These are phyloP conservation scores for Prunus armeniaca DNA, from an alignment of 306 rosid genomes.

Conservation along the genomic window DNA sequence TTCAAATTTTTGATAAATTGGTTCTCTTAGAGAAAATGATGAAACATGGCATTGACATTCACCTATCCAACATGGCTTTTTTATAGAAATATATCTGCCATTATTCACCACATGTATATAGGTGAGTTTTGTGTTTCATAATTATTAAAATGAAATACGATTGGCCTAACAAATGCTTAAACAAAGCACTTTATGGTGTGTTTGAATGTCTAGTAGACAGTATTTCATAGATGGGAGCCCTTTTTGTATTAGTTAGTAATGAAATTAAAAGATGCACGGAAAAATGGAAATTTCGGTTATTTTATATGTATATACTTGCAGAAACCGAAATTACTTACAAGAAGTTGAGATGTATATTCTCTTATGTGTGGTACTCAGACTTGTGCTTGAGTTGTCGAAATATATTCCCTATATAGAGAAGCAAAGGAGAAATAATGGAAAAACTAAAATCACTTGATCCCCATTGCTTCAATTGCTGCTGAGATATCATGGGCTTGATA, in stretches of 20 bases:
- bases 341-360: constrained; percentile 16
- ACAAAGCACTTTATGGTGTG: neutral
- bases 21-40: neutral
- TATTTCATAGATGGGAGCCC: constrained; percentile 6
- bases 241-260: constrained; percentile 10
- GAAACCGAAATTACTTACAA: constrained; percentile 1
- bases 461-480: constrained; percentile 45
- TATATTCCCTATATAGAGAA: constrained; percentile 8
- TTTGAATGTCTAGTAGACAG: neutral
- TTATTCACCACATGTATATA: neutral
- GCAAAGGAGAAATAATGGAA: neutral
- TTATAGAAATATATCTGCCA: neutral
- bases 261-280: constrained; percentile 1
- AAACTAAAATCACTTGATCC: constrained; percentile 26
- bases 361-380: constrained; percentile 12
- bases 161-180: neutral
- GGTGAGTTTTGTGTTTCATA: neutral
- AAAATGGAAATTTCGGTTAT: constrained; percentile 8
- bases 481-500: constrained; percentile 47
- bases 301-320: constrained; percentile 2
- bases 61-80: neutral
- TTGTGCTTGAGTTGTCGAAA: constrained; percentile 8
- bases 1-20: neutral
- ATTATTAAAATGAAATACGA: neutral
- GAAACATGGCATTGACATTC: constrained; percentile 4